phyloP scores from a whole-genome alignment of 2,329 filamentous ascomycete genomes.

The Cordyceps fumosorosea region DNA sequence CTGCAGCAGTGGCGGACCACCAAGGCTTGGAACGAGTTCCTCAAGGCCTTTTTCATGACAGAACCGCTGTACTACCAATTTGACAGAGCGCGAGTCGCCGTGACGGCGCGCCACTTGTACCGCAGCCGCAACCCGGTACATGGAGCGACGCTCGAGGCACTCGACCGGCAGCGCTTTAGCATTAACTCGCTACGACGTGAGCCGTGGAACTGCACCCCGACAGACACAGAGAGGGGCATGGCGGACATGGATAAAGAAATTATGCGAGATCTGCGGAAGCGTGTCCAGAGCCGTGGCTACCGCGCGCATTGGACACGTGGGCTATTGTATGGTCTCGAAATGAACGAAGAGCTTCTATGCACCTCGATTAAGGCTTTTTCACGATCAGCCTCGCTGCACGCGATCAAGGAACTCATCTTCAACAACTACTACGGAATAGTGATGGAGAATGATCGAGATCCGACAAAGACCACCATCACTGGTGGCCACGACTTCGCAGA shows the following conservation, averaged over 20 bases:
- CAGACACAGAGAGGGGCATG: slow-evolving; percentile 2
- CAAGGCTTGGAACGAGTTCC: slow-evolving; percentile 37
- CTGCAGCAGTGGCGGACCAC: slow-evolving; percentile 26
- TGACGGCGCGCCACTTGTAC: slow-evolving; percentile 34
- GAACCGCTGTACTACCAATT: slow-evolving; percentile 41
- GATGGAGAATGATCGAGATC: slow-evolving; percentile 16
- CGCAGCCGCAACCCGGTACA: slow-evolving; percentile 15
- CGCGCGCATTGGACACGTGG: slow-evolving; percentile 24
- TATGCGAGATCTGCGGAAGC: slow-evolving; percentile 22
- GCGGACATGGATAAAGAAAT: slow-evolving; percentile 19
- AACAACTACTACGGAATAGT: slow-evolving; percentile 25
- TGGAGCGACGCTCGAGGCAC: slow-evolving; percentile 17
- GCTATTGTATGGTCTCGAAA: slow-evolving; percentile 20
- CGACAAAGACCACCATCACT: slow-evolving; percentile 20
- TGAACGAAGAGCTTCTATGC: slow-evolving; percentile 36
- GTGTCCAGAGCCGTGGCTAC: slow-evolving; percentile 21
- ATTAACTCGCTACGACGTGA: slow-evolving; percentile 20
- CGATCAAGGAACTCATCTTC: slow-evolving; percentile 29
- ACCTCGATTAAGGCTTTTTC: slow-evolving; percentile 35
- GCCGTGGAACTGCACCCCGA: slow-evolving; percentile 26
- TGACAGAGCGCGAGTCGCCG: slow-evolving; percentile 33
- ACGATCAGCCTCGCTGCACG: slow-evolving; percentile 28
- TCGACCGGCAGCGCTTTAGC: slow-evolving; percentile 27
- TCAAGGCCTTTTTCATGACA: slow-evolving; percentile 41
- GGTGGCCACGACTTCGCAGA: slow-evolving; percentile 35